phyloP scores from a whole-genome alignment of 768 basidiomycete species.

The Mycena vitilis region DNA sequence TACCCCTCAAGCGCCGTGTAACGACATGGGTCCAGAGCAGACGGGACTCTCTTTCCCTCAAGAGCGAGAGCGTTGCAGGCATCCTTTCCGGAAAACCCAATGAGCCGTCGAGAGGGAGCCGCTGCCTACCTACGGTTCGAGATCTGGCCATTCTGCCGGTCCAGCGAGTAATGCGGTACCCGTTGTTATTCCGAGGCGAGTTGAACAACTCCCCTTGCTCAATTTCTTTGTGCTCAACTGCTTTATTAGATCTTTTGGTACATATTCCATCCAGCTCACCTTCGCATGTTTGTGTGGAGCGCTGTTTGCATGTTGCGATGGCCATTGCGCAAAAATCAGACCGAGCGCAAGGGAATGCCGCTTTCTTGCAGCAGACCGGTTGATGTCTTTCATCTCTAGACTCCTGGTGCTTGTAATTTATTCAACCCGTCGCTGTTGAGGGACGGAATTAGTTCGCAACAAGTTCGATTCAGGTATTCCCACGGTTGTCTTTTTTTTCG shows the following conservation, averaged over 20 bases:
- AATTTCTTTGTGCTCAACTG: not conserved
- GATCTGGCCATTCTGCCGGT: conserved; percentile 74
- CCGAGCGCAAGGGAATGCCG: conserved; percentile 59
- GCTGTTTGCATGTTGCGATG: conserved; percentile 59
- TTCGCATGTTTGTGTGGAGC: conserved; percentile 57
- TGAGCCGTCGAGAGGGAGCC: not conserved
- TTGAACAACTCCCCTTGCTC: conserved; percentile 12
- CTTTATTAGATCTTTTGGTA: conserved; percentile 58
- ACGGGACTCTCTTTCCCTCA: conserved; percentile 17
- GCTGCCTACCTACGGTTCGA: conserved; percentile 49
- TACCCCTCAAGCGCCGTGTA: conserved; percentile 37
- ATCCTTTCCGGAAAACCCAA: conserved; percentile 20
- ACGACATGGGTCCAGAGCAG: conserved; percentile 35
- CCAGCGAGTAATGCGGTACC: conserved; percentile 74
- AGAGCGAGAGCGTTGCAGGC: conserved; percentile 16
- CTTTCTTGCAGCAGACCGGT: conserved; percentile 49
- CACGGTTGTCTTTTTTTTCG: too few species aligned
- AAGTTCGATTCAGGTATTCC: too few species aligned
- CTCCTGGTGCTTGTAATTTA: too few species aligned
- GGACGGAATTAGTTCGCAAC: too few species aligned
- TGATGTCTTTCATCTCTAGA: not conserved
- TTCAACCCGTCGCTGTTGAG: too few species aligned
- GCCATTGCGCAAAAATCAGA: conserved; percentile 63
- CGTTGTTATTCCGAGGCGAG: conserved; percentile 69
- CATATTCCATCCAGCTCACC: conserved; percentile 60